Conservation (phyloP, 306 rosid species). For the Cucumis sativus region DNA sequence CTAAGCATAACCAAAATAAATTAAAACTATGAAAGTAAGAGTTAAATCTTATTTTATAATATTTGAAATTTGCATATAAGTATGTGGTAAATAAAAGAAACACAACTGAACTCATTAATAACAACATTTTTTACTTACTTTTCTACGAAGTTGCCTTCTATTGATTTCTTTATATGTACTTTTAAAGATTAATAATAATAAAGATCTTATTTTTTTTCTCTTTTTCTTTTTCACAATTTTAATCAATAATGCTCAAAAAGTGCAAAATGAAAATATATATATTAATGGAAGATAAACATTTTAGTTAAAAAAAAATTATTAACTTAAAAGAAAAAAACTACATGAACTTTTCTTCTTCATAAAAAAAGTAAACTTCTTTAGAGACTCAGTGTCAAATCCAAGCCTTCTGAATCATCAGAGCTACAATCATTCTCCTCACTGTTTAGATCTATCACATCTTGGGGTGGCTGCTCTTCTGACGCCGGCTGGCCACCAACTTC, state of each 20-base stretch:
- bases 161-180: background rate
- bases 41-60: too few species aligned
- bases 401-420: background rate
- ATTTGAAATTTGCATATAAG: background rate
- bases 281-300: background rate
- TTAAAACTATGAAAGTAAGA: too few species aligned
- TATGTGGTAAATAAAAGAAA: background rate
- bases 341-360: too few species aligned
- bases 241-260: background rate
- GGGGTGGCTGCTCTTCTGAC: background rate
- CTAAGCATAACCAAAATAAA: too few species aligned
- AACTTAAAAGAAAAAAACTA: background rate
- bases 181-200: too few species aligned
- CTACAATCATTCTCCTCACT: background rate
- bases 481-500: background rate
- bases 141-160: background rate
- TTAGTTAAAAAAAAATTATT: background rate
- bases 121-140: background rate
- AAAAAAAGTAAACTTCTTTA: background rate
- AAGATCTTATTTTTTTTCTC: too few species aligned
- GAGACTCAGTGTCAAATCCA: background rate
- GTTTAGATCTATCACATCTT: background rate
- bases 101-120: background rate
- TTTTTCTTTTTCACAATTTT: too few species aligned
- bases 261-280: background rate